Percentiles rank a stretch among this genome's conserved stretches.
Evolutionary conservation across 345 rosid species (phyloP).

Genomic region (Citrus medica): DNA sequence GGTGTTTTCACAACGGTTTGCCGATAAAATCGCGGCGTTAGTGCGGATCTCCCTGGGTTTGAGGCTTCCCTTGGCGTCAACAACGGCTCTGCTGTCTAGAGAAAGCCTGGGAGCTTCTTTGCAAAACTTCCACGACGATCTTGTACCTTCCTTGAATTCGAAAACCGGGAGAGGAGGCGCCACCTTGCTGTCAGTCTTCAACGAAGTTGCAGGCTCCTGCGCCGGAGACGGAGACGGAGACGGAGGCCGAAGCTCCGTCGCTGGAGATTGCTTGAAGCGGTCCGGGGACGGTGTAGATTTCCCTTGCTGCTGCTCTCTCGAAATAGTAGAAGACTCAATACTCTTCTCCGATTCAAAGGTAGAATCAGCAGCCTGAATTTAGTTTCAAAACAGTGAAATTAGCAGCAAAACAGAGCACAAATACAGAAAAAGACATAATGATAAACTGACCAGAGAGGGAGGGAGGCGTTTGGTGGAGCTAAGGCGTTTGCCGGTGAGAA

Average conservation of each 20-base stretch:
- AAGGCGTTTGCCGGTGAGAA: conserved; percentile 64
- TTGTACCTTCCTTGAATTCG: conserved; percentile 53
- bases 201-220: conserved; percentile 19
- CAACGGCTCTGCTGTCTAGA: conserved; percentile 90
- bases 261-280: conserved; percentile 39
- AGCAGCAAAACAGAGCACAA: neutral
- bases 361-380: conserved; percentile 35
- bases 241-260: conserved; percentile 37
- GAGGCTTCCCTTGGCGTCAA: conserved; percentile 84
- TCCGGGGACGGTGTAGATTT: conserved; percentile 44
- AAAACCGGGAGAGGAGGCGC: conserved; percentile 50
- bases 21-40: conserved; percentile 33
- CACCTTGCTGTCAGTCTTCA: conserved; percentile 28
- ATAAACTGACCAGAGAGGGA: conserved; percentile 29
- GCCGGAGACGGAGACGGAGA: conserved; percentile 37
- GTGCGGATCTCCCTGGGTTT: conserved; percentile 79
- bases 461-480: conserved; percentile 61
- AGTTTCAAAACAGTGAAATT: neutral
- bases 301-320: conserved; percentile 30
- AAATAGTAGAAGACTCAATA: conserved; percentile 28
- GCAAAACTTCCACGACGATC: conserved; percentile 75
- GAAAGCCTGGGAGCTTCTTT: conserved; percentile 95
- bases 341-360: conserved; percentile 24
- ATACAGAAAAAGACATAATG: neutral
- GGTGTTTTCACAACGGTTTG: conserved; percentile 20